Evolutionary conservation across 2,329 filamentous ascomycete genomes (phyloP).

Genomic region (Talaromyces sp.): DNA sequence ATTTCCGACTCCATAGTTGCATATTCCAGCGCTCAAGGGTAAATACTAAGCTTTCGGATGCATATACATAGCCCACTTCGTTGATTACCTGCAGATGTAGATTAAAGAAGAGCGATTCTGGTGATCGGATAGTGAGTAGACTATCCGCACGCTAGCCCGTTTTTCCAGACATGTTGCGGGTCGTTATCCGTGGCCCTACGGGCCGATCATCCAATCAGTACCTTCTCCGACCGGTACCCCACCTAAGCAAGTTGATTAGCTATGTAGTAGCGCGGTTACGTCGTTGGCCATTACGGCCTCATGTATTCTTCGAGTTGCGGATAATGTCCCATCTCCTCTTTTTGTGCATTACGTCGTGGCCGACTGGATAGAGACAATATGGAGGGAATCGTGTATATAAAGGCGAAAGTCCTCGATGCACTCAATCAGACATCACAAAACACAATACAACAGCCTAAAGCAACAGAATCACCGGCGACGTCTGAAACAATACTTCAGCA

Average conservation of each 20-base stretch:
- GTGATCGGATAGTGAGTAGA: neutral
- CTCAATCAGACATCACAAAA: neutral
- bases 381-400: neutral
- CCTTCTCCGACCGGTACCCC: neutral
- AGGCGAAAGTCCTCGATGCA: neutral
- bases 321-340: neutral
- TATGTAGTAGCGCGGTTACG: neutral
- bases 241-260: neutral
- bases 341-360: neutral
- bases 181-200: neutral
- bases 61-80: neutral
- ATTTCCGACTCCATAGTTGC: neutral
- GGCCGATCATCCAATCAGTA: neutral
- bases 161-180: neutral
- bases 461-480: too few species aligned
- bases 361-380: neutral
- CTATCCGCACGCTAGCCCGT: neutral
- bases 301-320: neutral
- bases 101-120: neutral
- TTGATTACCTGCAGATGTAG: neutral
- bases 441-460: neutral
- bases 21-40: neutral
- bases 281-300: neutral
- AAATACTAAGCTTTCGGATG: neutral
- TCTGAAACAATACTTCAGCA: too few species aligned